These are phyloP conservation scores for Aspergillus neoniger DNA, from an alignment of 2,329 filamentous ascomycete genomes.

Conservation along the genomic window DNA sequence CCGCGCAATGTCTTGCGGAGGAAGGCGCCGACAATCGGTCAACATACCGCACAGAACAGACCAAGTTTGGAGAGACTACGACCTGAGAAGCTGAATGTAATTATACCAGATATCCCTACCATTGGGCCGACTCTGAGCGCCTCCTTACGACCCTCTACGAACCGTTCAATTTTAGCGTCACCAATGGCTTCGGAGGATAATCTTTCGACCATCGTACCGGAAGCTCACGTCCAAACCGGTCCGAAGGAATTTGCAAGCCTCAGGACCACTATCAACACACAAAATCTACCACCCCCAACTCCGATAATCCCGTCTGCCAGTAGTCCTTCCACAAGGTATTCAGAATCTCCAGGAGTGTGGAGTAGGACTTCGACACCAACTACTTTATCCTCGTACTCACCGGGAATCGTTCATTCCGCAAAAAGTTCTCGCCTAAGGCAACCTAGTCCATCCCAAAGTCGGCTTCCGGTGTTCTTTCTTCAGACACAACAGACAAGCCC, in stretches of 20 bases:
- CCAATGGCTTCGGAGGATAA: conserved; percentile 21
- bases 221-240: conserved; percentile 24
- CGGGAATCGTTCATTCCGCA: conserved; percentile 45
- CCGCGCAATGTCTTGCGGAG: conserved; percentile 45
- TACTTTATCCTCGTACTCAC: conserved; percentile 53
- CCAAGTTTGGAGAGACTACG: conserved; percentile 12
- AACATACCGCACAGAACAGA: conserved; percentile 29
- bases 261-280: conserved; percentile 36
- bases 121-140: conserved; percentile 20
- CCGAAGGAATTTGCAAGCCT: conserved; percentile 44
- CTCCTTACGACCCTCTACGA: conserved; percentile 12
- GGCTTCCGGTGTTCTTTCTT: conserved; percentile 35
- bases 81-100: conserved; percentile 33
- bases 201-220: conserved; percentile 17
- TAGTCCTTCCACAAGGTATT: conserved; percentile 50
- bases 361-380: conserved; percentile 52
- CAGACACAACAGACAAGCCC: conserved; percentile 22
- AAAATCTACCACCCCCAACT: conserved; percentile 41
- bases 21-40: conserved; percentile 45
- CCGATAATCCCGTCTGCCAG: conserved; percentile 42
- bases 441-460: conserved; percentile 40
- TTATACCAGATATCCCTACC: conserved; percentile 29
- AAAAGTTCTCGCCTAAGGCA: conserved; percentile 41
- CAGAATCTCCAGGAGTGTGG: conserved; percentile 49
- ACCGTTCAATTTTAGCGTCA: conserved; percentile 15